Evolutionary conservation across 73 alveolate genomes (phyloP).

Genomic region (Tetrahymena elliotti): DNA sequence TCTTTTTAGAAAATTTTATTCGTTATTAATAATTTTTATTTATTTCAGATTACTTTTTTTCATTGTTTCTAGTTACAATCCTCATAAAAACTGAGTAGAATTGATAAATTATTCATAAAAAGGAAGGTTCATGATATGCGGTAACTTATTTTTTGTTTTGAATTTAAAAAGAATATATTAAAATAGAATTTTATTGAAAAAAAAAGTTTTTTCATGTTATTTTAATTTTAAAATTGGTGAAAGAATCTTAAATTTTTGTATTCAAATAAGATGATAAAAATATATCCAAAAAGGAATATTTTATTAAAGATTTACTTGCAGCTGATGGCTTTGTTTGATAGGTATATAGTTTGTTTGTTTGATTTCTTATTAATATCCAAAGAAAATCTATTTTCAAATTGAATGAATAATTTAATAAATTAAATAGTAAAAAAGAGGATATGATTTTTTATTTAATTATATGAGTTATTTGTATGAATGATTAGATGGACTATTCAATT

Average conservation of each 20-base stretch:
- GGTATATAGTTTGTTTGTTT: background rate
- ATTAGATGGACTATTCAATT: background rate
- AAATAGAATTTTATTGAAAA: no score
- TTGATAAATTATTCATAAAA: background rate
- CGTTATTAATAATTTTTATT: background rate
- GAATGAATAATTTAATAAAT: no score
- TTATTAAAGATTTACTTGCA: background rate
- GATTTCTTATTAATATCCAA: background rate
- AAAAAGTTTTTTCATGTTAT: no score
- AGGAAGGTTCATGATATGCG: background rate
- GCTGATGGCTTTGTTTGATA: background rate
- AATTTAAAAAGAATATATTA: no score
- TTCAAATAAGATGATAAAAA: background rate
- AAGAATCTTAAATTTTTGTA: background rate
- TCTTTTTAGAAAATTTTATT: background rate
- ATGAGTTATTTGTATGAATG: background rate
- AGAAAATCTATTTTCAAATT: no score
- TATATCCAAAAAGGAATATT: background rate
- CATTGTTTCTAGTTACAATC: background rate
- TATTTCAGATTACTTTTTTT: background rate
- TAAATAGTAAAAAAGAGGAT: background rate
- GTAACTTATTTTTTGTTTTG: no score
- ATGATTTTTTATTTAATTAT: background rate
- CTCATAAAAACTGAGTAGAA: background rate
- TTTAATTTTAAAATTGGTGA: background rate